Base-by-base conservation (phyloP, 2,329 filamentous ascomycete species). In the Ampelomyces quisqualis region DNA sequence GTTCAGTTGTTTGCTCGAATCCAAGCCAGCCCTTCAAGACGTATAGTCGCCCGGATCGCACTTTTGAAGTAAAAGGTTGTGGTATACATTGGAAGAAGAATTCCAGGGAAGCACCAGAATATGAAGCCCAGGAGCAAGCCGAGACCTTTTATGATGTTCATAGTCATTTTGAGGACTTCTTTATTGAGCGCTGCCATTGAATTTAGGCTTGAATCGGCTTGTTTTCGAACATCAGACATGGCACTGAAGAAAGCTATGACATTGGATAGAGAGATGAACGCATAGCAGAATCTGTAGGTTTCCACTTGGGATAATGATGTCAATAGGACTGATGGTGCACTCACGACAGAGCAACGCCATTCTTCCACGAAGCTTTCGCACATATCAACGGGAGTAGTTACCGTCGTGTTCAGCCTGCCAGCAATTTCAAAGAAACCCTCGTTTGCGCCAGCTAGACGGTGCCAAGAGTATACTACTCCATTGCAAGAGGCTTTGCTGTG, bases 351-450 rank as follows among this genome's bases (percentile, higher is more conserved):
- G 43, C 46, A 58, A 26, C 53, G 45, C 51, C 53, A 53, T 33
- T 61, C 56, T 18, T 47, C 5, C 8, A 57, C 56, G 23, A 57
- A 62, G 22, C 19, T 35, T 22, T 45, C 32, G 36, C 60, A 64
- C 51, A 64, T 58, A 2, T 47, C 30, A 17, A 39, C 32, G 2
- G 53, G 29, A 15, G 36, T 51, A 2, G 49, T 38, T 2, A 32
- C 29, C 5, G 58, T 60, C 2, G 13, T 39, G 27, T 64, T 62
- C 2, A 61, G 47, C 23, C 56, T 43, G 11, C 49, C 58, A 5
- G 53, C 46, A 9, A 51, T 51, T 13, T 55, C 47, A 23, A 62
- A 64, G 36, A 64, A 64, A 41, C 56, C 62, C 33, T 62, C 58
- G 31, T 60, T 58, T 13, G 40, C 40, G 2, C 58, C 56, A 9